Base-by-base conservation (phyloP, 2,329 filamentous ascomycete genomes). In the Penicillium sp. region DNA sequence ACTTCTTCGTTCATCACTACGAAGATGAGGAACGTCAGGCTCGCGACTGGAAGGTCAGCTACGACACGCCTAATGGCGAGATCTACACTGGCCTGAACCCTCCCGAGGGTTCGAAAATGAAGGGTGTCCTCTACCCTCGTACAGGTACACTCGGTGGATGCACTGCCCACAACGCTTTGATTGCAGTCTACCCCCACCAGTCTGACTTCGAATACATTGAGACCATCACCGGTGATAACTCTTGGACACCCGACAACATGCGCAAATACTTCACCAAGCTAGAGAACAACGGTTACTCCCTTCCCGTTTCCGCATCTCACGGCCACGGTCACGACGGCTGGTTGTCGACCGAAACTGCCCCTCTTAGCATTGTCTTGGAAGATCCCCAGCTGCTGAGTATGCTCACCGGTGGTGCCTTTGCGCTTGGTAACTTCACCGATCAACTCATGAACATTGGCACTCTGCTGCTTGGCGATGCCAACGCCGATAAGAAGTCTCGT, bases 161-260 rank as follows among this genome's bases (percentile, higher is more conserved):
- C 68, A 79, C 81, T 1, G 78, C 80, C 4, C 85, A 88, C 70
- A 84, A 86, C 41, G 84, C 83, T 7, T 69, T 85, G 41, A 80
- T 87, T 46, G 76, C 80, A n/a, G 74, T 86, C 26, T 80, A 84
- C 55, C 84, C 85, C 0, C 78, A 83, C 53, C 75, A 81, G 42
- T 79, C 77, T 27, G 85, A 88, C 67, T 88, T 81, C 70, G 75
- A 84, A 42, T 70, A 80, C 61, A 81, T 88, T 51, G 79, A 78
- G 3, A 68, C 70, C 11, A 63, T 86, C 29, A 88, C 85, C 2
- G 84, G 84, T 3, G 85, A 88, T 61, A 60, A 69, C 2, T 82
- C 81, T 0, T 88, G 85, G 84, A 70, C 74, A 0, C 72, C 83
- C 0, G 70, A 71, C 1, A 83, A 82, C 55, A 86, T 87, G 83